phyloP scores from a whole-genome alignment of 192 early-diverging fungal species.

The Coemansia sp. region DNA sequence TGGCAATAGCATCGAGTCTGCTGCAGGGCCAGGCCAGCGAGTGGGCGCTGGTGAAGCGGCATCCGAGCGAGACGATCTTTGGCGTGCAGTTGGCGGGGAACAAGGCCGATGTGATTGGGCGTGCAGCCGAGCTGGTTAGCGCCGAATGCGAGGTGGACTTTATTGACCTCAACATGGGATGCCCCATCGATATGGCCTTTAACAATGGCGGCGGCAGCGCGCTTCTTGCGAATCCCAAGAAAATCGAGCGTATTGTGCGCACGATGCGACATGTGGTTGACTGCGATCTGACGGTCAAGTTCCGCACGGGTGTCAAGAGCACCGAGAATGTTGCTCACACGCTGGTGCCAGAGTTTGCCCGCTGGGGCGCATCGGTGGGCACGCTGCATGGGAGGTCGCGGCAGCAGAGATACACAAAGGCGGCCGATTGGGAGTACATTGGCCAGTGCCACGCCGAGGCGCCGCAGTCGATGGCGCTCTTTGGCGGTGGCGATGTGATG shows the following conservation, averaged over 20 bases:
- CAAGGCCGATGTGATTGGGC: conserved; percentile 59
- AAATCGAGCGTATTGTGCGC: conserved; percentile 72
- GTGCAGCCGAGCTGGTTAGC: conserved; percentile 70
- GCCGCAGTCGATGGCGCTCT: conserved; percentile 57
- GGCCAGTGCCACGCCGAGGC: conserved; percentile 52
- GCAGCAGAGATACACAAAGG: conserved; percentile 87
- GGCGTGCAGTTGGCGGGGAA: conserved; percentile 86
- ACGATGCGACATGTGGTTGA: conserved; percentile 72
- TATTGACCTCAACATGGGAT: conserved; percentile 95
- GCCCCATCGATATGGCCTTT: conserved; percentile 88
- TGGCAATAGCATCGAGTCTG: conserved; percentile 75
- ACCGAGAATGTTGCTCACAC: conserved; percentile 67
- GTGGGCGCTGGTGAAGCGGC: conserved; percentile 82
- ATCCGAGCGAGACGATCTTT: conserved; percentile 86
- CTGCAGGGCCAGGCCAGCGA: conserved; percentile 71
- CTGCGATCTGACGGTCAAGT: conserved; percentile 87
- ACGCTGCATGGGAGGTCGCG: conserved; percentile 92
- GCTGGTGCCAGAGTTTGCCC: conserved; percentile 68
- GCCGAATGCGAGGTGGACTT: conserved; percentile 79
- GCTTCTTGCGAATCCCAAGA: conserved; percentile 66
- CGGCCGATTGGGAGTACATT: conserved; percentile 94
- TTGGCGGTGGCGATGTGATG: conserved; percentile 85
- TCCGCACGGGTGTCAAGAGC: conserved; percentile 75
- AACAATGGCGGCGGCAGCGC: conserved; percentile 83
- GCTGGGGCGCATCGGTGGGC: conserved; percentile 62